Evolutionary conservation across 257 asterid species (phyloP).

Genomic region (Orobanche coerulescens): DNA sequence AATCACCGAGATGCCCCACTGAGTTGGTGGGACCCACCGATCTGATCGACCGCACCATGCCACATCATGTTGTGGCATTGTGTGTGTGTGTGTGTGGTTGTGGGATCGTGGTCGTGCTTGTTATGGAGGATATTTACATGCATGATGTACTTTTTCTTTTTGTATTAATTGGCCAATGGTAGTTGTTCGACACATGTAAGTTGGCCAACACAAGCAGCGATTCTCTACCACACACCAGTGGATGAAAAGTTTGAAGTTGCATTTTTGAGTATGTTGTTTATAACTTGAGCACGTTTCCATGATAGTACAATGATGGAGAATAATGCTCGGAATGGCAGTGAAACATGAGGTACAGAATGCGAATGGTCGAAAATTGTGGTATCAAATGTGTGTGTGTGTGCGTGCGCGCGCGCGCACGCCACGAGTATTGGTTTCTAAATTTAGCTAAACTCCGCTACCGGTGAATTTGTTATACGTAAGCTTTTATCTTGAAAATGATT

Average conservation of each 20-base stretch:
- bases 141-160: no score
- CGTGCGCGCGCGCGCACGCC: slow-evolving; percentile 21
- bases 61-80: no score
- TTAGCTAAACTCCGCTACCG: background rate
- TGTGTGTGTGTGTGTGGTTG: background rate
- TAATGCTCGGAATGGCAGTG: slow-evolving; percentile 1
- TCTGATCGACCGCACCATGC: no score
- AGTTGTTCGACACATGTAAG: background rate
- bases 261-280: slow-evolving; percentile 11
- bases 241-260: background rate
- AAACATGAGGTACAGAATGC: slow-evolving; percentile 16
- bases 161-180: no score
- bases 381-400: slow-evolving; percentile 14
- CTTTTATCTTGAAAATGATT: background rate
- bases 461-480: background rate
- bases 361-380: slow-evolving; percentile 19
- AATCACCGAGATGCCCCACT: no score
- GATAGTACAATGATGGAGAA: slow-evolving; percentile 7
- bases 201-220: background rate
- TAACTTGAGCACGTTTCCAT: background rate
- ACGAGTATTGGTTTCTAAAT: slow-evolving; percentile 17
- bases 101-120: no score
- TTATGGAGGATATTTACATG: no score
- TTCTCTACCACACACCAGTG: background rate
- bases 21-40: no score